phyloP scores from a whole-genome alignment of 2,329 filamentous ascomycete species.

The Fusarium incarnatum region DNA sequence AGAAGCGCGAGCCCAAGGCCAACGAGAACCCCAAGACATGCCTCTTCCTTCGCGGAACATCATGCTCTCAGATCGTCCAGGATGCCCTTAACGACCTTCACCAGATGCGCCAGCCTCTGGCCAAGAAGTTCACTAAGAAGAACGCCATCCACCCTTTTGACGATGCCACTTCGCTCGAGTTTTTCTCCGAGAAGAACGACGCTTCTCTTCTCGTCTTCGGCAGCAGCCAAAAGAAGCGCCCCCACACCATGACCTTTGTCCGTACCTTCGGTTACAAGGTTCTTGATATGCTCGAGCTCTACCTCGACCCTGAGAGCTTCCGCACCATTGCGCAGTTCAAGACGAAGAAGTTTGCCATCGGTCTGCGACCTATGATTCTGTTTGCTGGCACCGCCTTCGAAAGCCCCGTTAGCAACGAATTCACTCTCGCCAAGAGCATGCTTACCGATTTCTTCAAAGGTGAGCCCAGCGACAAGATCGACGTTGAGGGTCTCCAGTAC shows the following conservation, averaged over 20 bases:
- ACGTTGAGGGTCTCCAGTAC: slow-evolving; percentile 95
- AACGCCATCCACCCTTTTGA: slow-evolving; percentile 96
- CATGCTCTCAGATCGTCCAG: slow-evolving; percentile 84
- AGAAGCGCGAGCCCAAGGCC: slow-evolving; percentile 89
- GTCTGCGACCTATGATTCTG: slow-evolving; percentile 88
- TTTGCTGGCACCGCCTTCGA: slow-evolving; percentile 93
- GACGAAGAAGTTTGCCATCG: slow-evolving; percentile 78
- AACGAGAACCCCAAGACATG: slow-evolving; percentile 91
- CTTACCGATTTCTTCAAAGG: slow-evolving; percentile 93
- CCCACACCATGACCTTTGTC: slow-evolving; percentile 85
- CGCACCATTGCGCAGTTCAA: slow-evolving; percentile 80
- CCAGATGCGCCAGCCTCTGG: slow-evolving; percentile 84
- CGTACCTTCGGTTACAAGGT: slow-evolving; percentile 88
- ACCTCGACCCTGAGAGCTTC: slow-evolving; percentile 80
- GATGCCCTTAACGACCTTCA: slow-evolving; percentile 87
- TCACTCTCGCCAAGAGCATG: slow-evolving; percentile 87
- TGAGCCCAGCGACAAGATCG: slow-evolving; percentile 78
- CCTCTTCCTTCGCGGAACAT: slow-evolving; percentile 89
- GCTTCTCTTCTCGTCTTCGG: slow-evolving; percentile 86
- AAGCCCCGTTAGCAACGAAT: slow-evolving; percentile 80
- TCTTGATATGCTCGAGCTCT: slow-evolving; percentile 93
- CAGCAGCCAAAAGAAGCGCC: slow-evolving; percentile 92
- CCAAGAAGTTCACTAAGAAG: slow-evolving; percentile 96
- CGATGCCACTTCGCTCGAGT: slow-evolving; percentile 86
- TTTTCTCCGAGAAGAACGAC: slow-evolving; percentile 97